A percentile compares a stretch with the other conserved stretches of the same genome.
Evolutionary conservation across 441 rosid genomes (phyloP).

Genomic region (Breynia disticha): DNA sequence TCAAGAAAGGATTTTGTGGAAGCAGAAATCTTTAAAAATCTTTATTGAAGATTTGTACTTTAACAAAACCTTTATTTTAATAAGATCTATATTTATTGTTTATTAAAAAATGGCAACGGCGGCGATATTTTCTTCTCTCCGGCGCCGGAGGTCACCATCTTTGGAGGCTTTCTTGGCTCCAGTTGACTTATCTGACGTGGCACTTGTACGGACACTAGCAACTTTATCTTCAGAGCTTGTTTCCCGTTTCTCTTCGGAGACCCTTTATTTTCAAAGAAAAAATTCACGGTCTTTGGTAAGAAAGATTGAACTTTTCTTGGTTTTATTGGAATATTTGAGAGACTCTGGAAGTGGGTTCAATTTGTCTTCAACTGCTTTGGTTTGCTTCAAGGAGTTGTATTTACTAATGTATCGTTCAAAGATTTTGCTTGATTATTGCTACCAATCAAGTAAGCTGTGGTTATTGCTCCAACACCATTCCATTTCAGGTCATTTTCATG

Average conservation of each 20-base stretch:
- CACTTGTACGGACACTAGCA: conserved; percentile 58
- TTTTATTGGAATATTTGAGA: conserved; percentile 47
- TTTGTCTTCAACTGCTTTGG: conserved; percentile 36
- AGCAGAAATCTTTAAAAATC: conserved; percentile 12
- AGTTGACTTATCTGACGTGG: conserved; percentile 61
- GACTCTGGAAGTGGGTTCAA: conserved; percentile 33
- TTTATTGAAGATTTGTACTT: conserved; percentile 6
- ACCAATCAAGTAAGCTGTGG: conserved; percentile 80
- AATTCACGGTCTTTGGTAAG: conserved; percentile 70
- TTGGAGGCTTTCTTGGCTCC: conserved; percentile 75
- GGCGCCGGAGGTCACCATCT: conserved; percentile 67
- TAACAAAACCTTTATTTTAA: conserved; percentile 5
- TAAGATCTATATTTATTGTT: background rate
- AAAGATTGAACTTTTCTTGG: conserved; percentile 53
- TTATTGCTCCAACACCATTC: conserved; percentile 71
- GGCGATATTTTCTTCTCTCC: conserved; percentile 69
- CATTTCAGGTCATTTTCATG: conserved; percentile 86
- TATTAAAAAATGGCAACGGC: conserved; percentile 51
- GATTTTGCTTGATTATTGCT: conserved; percentile 66
- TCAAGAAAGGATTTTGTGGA: conserved; percentile 6
- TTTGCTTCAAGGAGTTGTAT: conserved; percentile 78
- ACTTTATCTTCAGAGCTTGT: conserved; percentile 52
- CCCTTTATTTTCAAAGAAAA: conserved; percentile 46
- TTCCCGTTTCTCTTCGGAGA: conserved; percentile 28
- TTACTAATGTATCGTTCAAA: conserved; percentile 71